A percentile compares a stretch with the other conserved stretches of the same genome.
Conservation (phyloP, 139 green algal genomes). For the Picochlorum sp. region DNA sequence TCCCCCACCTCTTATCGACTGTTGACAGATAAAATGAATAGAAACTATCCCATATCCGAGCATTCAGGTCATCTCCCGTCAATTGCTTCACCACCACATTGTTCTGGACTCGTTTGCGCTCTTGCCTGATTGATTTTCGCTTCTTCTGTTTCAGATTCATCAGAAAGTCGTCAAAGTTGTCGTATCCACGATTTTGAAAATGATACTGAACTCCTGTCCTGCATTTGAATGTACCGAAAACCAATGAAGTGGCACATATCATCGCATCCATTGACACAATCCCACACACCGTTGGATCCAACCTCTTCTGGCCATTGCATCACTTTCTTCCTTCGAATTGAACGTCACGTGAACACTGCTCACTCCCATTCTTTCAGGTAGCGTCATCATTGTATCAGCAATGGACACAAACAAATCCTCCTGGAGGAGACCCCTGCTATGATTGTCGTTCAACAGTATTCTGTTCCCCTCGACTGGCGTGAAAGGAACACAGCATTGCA, state of each 20-base stretch:
- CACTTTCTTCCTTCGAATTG: conserved; percentile 55
- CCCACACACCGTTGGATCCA: conserved; percentile 50
- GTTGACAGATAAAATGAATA: conserved; percentile 71
- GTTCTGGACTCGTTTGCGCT: conserved; percentile 65
- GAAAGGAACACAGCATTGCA: conserved; percentile 88
- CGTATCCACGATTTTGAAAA: conserved; percentile 4
- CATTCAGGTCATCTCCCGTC: conserved; percentile 40
- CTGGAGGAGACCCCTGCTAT: not conserved
- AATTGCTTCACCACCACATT: conserved; percentile 48
- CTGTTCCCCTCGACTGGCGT: conserved; percentile 67
- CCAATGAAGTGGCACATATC: no score
- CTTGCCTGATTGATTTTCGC: conserved; percentile 85
- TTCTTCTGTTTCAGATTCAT: conserved; percentile 64
- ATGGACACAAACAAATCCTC: conserved; percentile 36
- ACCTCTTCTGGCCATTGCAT: conserved; percentile 41
- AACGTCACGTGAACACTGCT: conserved; percentile 82
- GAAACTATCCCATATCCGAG: conserved; percentile 71
- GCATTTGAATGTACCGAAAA: no score
- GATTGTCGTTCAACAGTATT: conserved; percentile 36
- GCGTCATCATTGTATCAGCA: conserved; percentile 22
- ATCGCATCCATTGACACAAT: no score
- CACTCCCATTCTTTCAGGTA: conserved; percentile 43
- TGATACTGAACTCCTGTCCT: conserved; percentile 49
- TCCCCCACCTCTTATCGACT: conserved; percentile 72
- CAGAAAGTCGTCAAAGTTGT: not conserved